Evolutionary conservation across 768 basidiomycete species (phyloP).

Genomic region (Macrolepiota albuminosa): DNA sequence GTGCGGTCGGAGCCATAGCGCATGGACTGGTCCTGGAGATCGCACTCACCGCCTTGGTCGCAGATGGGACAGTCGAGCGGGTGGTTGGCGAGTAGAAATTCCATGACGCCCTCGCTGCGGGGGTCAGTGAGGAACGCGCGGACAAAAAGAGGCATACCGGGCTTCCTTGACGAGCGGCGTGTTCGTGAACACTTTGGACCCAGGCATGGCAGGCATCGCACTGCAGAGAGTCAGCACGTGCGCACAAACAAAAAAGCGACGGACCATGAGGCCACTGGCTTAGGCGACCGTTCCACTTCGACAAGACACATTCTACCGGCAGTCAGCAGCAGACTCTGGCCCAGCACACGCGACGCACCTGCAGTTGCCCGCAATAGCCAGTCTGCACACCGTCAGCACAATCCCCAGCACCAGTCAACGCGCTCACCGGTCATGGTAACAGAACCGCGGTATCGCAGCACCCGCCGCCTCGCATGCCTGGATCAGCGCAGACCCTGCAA

Average conservation of each 20-base stretch:
- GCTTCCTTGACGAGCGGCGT: constrained; percentile 88
- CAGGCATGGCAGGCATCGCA: constrained; percentile 98
- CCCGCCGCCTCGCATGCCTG: constrained; percentile 94
- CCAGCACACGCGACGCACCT: constrained; percentile 46
- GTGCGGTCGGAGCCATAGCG: constrained; percentile 97
- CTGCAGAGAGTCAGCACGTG: constrained; percentile 30
- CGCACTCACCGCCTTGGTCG: constrained; percentile 98
- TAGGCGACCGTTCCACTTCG: constrained; percentile 93
- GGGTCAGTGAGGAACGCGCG: not conserved
- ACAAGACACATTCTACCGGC: constrained; percentile 89
- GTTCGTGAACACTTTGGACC: constrained; percentile 89
- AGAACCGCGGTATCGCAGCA: constrained; percentile 79
- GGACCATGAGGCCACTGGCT: constrained; percentile 92
- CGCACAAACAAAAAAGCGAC: constrained; percentile 4
- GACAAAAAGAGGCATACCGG: constrained; percentile 22
- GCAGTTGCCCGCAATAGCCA: constrained; percentile 97
- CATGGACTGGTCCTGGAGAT: constrained; percentile 99
- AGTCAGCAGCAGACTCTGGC: not conserved
- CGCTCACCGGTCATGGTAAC: constrained; percentile 75
- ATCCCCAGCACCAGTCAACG: constrained; percentile 35
- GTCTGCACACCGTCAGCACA: constrained; percentile 33
- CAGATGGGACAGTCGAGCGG: constrained; percentile 98
- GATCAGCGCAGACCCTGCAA: constrained; percentile 84
- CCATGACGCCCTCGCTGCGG: constrained; percentile 94
- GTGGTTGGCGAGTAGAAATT: constrained; percentile 95